Evolutionary conservation across 345 rosid species (phyloP).

Genomic region (Populus simonii): DNA sequence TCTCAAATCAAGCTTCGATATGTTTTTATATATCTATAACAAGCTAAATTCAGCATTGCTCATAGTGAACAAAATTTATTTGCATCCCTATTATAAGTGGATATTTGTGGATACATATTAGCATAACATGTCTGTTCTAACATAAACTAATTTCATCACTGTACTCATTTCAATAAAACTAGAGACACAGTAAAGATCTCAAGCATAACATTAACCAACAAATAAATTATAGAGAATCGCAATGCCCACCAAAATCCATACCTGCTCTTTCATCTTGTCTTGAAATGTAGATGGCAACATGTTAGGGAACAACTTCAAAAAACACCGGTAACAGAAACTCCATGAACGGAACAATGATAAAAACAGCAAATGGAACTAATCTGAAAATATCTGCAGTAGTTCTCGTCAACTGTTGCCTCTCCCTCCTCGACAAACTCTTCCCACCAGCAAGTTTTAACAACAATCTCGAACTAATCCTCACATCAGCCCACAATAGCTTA

Average conservation of each 20-base stretch:
- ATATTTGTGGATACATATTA: neutral
- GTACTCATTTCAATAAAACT: neutral
- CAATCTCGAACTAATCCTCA: constrained; percentile 79
- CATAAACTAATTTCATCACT: neutral
- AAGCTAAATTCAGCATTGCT: neutral
- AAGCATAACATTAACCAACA: neutral
- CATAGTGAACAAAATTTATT: neutral
- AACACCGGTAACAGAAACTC: constrained; percentile 92
- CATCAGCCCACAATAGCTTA: constrained; percentile 84
- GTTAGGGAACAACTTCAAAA: constrained; percentile 79
- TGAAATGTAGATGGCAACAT: constrained; percentile 97
- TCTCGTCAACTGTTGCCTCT: constrained; percentile 85
- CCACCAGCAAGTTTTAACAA: constrained; percentile 83
- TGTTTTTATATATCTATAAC: neutral
- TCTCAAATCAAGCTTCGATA: neutral
- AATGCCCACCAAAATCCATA: constrained; percentile 19
- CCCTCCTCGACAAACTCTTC: constrained; percentile 89
- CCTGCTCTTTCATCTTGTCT: constrained; percentile 99
- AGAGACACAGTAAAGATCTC: neutral
- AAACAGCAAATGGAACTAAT: constrained; percentile 71
- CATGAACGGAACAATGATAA: constrained; percentile 89
- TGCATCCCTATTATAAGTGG: neutral
- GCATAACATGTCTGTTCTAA: neutral
- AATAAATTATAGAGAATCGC: too few relatives aligned
- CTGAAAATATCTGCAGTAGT: constrained; percentile 93